Evolutionary conservation across 2,329 filamentous ascomycete species (phyloP), one percentile per base, ranked within the genome.

Genomic region (Aureobasidium sp.): DNA sequence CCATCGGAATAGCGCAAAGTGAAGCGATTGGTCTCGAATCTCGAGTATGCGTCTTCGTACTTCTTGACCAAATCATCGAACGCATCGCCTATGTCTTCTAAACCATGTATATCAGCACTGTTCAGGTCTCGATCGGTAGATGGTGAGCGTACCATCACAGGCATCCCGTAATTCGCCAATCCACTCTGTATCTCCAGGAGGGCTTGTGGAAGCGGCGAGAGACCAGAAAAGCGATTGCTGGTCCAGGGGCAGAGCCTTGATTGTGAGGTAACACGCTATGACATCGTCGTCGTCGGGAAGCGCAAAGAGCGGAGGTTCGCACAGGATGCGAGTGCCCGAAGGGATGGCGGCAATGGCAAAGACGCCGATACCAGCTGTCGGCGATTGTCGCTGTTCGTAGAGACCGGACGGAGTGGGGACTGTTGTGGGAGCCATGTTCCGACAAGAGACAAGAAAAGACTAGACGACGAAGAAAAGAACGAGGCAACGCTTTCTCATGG

Each of bases 1-100:
- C 58, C 58, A 43, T 49, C 38, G 6, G 53, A 8, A 17, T 55
- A 55, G 42, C 61, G 61, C 19, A 64, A 51, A 8, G 63, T 64
- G 59, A 64, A 64, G 54, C 63, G 63, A 25, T 64, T 64, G 4
- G 63, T 63, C 27, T 62, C 63, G 55, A 57, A 64, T 43, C 49
- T 62, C 9, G 60, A 55, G 35, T 35, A 57, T 3, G 63, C 63
- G 25, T 42, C 23, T 21, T 63, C 57, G 49, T 63, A 53, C 11
- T 43, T 42, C 29, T 60, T 47, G 38, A 62, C 57, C 9, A 58
- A 47, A 5, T 50, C 43, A 13, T 62, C 60, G 25, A 64, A 64
- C 9, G 5, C 25, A 11, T 31, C 25, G 25, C 33, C 33, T 25
- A 40, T 38, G 33, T 61, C 60, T 13, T 35, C 47, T 60, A 37